phyloP scores from a whole-genome alignment of 169 alveolate genomes.

The Plasmodium cynomolgi region DNA sequence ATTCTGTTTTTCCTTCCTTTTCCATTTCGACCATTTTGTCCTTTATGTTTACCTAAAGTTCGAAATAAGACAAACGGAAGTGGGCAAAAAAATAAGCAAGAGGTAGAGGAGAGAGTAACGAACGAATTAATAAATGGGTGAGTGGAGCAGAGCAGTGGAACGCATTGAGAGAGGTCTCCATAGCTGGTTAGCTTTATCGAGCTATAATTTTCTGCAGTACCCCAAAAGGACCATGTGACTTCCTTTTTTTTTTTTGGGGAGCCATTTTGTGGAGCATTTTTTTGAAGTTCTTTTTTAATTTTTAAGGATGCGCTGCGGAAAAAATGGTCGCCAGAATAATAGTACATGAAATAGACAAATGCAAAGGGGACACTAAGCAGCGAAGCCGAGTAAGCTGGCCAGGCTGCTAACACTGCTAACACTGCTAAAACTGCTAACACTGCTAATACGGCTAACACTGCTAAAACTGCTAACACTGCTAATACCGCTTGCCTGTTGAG shows the following conservation, averaged over 20 bases:
- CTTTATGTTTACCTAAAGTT: neutral
- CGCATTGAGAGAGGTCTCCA: neutral
- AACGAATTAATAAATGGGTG: neutral
- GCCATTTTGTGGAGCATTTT: neutral
- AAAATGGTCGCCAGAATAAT: constrained; percentile 1
- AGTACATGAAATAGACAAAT: neutral
- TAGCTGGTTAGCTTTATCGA: neutral
- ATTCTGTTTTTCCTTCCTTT: neutral
- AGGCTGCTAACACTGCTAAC: neutral
- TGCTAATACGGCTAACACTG: neutral
- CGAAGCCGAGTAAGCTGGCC: neutral
- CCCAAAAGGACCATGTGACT: neutral
- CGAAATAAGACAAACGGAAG: constrained; percentile 6
- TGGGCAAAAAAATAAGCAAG: neutral
- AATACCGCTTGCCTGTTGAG: neutral
- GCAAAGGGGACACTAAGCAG: neutral
- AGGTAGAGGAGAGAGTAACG: neutral
- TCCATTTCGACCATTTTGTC: neutral
- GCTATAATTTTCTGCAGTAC: neutral
- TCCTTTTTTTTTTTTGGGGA: neutral
- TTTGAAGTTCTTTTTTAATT: neutral
- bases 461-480: neutral
- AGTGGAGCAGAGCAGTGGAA: neutral
- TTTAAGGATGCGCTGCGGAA: neutral
- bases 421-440: neutral